Conservation (phyloP, 257 asterid species). For the Osmanthus fragrans region DNA sequence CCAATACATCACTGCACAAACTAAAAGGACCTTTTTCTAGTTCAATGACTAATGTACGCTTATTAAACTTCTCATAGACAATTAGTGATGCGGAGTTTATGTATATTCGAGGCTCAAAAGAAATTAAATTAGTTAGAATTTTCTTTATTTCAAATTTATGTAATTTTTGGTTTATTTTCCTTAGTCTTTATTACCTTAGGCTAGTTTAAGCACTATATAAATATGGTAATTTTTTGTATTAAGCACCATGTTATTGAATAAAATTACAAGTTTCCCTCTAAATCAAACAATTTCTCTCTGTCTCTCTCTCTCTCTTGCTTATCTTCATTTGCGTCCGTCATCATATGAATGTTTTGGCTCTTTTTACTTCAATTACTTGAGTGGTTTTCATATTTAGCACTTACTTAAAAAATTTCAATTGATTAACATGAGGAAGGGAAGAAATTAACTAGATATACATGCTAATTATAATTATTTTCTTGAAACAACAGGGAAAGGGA, state of each 20-base stretch:
- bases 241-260: too few species aligned
- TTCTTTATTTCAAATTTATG: background rate
- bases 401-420: slow-evolving; percentile 2
- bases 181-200: background rate
- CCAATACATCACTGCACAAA: slow-evolving; percentile 1
- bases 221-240: background rate
- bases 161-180: too few species aligned
- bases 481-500: background rate
- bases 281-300: too few species aligned
- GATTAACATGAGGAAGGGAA: background rate
- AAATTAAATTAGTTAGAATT: background rate
- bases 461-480: background rate
- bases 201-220: background rate
- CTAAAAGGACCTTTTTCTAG: background rate
- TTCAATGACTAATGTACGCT: background rate
- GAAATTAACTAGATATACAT: background rate
- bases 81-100: background rate
- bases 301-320: too few species aligned
- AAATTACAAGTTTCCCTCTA: too few species aligned
- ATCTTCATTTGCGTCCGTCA: background rate
- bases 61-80: background rate
- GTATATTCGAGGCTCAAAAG: background rate
- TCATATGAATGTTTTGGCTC: background rate
- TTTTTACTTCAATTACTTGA: background rate
- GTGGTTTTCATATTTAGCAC: background rate